Conservation (phyloP, 2,329 filamentous ascomycete genomes). For the Botrytis deweyae region DNA sequence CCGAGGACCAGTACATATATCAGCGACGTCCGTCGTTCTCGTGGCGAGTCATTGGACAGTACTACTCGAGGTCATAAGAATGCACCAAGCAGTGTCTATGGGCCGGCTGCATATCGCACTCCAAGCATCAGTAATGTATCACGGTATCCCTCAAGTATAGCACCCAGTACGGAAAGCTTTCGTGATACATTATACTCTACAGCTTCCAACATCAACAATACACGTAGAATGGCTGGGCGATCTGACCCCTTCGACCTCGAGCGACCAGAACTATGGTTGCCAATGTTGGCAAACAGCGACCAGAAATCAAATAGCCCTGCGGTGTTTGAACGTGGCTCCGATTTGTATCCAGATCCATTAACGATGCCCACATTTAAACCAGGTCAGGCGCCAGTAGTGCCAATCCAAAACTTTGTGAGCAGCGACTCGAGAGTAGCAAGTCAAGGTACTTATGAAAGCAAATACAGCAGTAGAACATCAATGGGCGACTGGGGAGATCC, state of each 20-base stretch:
- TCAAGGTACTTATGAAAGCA: constrained; percentile 29
- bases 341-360: constrained; percentile 15
- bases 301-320: constrained; percentile 17
- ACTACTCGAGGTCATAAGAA: constrained; percentile 37
- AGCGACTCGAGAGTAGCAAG: constrained; percentile 18
- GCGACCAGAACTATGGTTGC: constrained; percentile 46
- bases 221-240: constrained; percentile 55
- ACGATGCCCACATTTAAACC: not conserved
- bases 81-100: constrained; percentile 33
- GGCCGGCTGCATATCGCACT: constrained; percentile 28
- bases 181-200: constrained; percentile 45
- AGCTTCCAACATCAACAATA: constrained; percentile 41
- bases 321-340: not conserved
- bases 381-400: not conserved
- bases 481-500: constrained; percentile 52
- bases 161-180: constrained; percentile 38
- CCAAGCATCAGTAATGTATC: constrained; percentile 28
- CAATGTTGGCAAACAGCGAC: constrained; percentile 16
- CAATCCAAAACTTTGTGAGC: not conserved
- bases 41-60: constrained; percentile 46
- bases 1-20: constrained; percentile 46
- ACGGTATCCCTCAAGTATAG: constrained; percentile 36
- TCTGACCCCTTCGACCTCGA: constrained; percentile 68
- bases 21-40: constrained; percentile 49
- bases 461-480: constrained; percentile 34